Base-by-base conservation (phyloP, 805 yeast species). In the Ogataea trehaloabstinens region DNA sequence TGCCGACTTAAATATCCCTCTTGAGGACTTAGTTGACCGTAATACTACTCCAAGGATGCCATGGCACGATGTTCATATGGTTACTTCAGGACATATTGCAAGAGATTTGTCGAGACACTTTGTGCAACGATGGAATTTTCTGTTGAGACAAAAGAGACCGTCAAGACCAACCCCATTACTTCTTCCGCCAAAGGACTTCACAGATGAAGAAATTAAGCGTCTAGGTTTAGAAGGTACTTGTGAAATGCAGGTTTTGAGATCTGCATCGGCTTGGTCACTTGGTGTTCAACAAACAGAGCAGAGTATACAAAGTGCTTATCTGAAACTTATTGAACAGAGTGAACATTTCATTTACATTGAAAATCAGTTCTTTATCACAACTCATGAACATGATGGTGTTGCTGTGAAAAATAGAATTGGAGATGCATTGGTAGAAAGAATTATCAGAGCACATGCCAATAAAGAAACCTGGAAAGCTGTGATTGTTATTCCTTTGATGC, bases 21-120 rank as follows among this genome's bases (percentile, higher is more conserved):
- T 82, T 54, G 95, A 87, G 35, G 86, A 87, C 17, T 84, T 91
- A 93, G 88, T 88, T 56, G 95, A 93, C 60, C 74, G 99, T 44
- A 68, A 74, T 12, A 61, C 61, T 15, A 73, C 77, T 16, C 98
- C 99, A 2, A 76, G 99, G 52, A 93, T 93, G 99, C 99, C 99
- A 7, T 93, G 99, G 99, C 99, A 93, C 62, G 99, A 93, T 71
- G 87, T 93, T 27, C 98, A 93, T 51, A 93, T 90, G 95, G 80
- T 89, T 66, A 80, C 95, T 1, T 78, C 90, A 2, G 99, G 99
- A 11, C 95, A 90, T 54, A 80, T 90, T 3, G 99, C 98, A 0
- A 74, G 97, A 43, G 99, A 93, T 60, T 63, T 91, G 37, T 76
- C 95, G 0, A 76, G 99, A 41, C 98, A 93, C 61, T 93, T 95